Base-by-base conservation (phyloP, 306 rosid species). In the Hippophae tibetana region DNA sequence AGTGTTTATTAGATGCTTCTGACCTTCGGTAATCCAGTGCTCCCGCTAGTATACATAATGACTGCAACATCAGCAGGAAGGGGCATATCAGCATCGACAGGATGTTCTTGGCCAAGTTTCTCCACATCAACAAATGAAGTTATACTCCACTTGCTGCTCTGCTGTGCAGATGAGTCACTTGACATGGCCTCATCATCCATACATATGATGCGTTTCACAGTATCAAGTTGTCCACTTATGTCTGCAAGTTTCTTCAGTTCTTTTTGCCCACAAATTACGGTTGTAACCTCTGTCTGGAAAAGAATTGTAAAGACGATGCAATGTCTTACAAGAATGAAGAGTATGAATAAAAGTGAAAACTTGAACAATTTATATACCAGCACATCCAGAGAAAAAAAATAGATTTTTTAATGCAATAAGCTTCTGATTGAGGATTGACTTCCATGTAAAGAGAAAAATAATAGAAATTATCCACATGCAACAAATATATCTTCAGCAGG, bases 1-100 rank as follows among this genome's bases (percentile, higher is more conserved):
- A 31, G 48, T 48, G 18, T 12, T 60, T 41, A 51, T 57, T 53
- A 71, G 75, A 75, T 40, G 74, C 69, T 75, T 72, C 79, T 64
- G 65, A 93, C 99, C 99, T 88, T 88, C 38, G 99, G 95, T 62
- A 88, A 72, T 68, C 99, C 99, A 9, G 97, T 88, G 73, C 99
- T 93, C 78, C 99, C 99, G 74, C 99, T 93, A 47, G 99, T 88
- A 77, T 93, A 93, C 99, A 88, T 93, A 71, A 93, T 88, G 76
- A 93, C 99, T 5, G 97, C 99, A 65, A 86, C 61, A 76, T 93
- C 97, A 11, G 86, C 81, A 51, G 97, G 67, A 69, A 84, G 74
- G 52, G 99, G 99, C 57, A 93, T 75, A 67, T 86, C 88, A 25
- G 95, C 77, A n/a, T 72, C 89, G 44, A 80, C 51, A 44, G 80